Evolutionary conservation across 192 early-diverging fungal species (phyloP).

Genomic region (Backusella morwellensis): DNA sequence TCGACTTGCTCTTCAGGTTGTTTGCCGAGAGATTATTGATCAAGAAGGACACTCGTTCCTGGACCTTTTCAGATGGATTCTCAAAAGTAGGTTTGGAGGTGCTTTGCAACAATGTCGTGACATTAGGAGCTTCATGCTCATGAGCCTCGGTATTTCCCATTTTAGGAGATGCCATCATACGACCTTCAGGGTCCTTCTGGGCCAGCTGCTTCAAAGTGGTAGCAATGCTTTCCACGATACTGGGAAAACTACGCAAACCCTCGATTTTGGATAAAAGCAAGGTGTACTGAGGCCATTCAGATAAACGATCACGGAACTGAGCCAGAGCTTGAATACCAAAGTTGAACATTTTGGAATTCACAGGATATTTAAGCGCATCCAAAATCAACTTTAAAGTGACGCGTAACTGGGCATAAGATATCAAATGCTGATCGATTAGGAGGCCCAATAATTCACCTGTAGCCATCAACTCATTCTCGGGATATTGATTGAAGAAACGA

Average conservation of each 20-base stretch:
- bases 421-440: conserved; percentile 82
- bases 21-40: conserved; percentile 92
- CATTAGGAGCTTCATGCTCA: conserved; percentile 6
- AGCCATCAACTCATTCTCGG: conserved; percentile 84
- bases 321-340: conserved; percentile 88
- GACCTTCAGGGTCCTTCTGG: conserved; percentile 8
- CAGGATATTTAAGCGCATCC: conserved; percentile 75
- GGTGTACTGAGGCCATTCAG: conserved; percentile 91
- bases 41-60: conserved; percentile 96
- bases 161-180: neutral
- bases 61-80: conserved; percentile 24
- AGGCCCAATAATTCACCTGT: conserved; percentile 89
- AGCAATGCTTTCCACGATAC: conserved; percentile 9
- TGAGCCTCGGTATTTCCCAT: neutral
- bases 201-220: conserved; percentile 12
- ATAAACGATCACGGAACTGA: conserved; percentile 77
- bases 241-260: conserved; percentile 31
- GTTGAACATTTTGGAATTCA: conserved; percentile 78
- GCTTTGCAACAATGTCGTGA: conserved; percentile 8
- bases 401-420: conserved; percentile 74
- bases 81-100: conserved; percentile 3
- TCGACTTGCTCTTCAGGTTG: conserved; percentile 78
- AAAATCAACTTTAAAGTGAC: conserved; percentile 83
- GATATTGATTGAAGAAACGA: conserved; percentile 91
- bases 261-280: conserved; percentile 76